These are phyloP conservation scores for Botrytis fabae DNA, from an alignment of 2,329 filamentous ascomycete species.

Conservation along the genomic window DNA sequence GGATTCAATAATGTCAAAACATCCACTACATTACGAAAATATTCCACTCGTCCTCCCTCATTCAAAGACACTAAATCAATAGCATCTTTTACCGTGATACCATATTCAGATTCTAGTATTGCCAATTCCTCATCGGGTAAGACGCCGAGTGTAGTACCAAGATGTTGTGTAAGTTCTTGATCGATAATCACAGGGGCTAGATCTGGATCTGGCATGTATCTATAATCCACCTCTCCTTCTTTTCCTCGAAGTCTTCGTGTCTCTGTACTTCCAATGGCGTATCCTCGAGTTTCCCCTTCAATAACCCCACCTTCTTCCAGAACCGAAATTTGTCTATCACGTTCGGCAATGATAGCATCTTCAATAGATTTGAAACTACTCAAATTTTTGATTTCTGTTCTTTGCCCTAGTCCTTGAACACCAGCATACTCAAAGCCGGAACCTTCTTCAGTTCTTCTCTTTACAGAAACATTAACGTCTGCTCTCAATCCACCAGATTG, in stretches of 20 bases:
- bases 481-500: constrained; percentile 87
- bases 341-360: constrained; percentile 88
- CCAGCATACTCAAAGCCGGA: constrained; percentile 54
- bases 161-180: constrained; percentile 63
- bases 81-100: constrained; percentile 78
- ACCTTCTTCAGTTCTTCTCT: constrained; percentile 46
- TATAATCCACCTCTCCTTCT: constrained; percentile 95
- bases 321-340: constrained; percentile 81
- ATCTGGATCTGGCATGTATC: constrained; percentile 98
- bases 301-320: constrained; percentile 74
- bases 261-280: constrained; percentile 80
- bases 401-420: constrained; percentile 69
- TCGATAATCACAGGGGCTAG: constrained; percentile 77
- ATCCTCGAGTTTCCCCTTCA: constrained; percentile 87
- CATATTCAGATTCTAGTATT: constrained; percentile 61
- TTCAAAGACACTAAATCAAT: constrained; percentile 76
- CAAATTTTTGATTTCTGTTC: constrained; percentile 97
- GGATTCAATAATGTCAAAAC: constrained; percentile 29
- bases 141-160: constrained; percentile 64
- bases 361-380: constrained; percentile 94
- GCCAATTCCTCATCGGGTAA: constrained; percentile 71
- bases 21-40: constrained; percentile 69
- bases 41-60: constrained; percentile 76
- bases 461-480: constrained; percentile 93
- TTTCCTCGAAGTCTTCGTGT: constrained; percentile 84